phyloP scores from a whole-genome alignment of 108 stramenopile genomes.

The Skeletonema menzelii region DNA sequence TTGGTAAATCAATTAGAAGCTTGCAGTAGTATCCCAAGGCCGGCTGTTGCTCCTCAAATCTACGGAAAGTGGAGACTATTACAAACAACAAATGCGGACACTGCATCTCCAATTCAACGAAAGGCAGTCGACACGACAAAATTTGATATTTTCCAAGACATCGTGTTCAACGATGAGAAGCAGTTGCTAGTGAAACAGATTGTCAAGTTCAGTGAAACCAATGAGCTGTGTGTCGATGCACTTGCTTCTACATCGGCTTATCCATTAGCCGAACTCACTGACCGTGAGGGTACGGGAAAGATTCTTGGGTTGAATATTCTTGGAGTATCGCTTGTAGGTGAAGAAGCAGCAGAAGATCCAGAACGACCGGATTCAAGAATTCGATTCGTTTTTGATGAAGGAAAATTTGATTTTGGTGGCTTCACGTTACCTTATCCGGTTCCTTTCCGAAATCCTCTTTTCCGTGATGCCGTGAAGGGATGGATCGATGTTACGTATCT shows the following conservation, averaged over 20 bases:
- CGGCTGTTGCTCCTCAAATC: constrained; percentile 69
- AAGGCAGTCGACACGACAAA: constrained; percentile 80
- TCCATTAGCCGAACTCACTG: constrained; percentile 76
- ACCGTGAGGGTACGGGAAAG: constrained; percentile 67
- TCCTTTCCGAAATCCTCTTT: constrained; percentile 77
- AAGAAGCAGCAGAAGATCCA: constrained; percentile 72
- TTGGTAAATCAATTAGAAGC: constrained; percentile 62
- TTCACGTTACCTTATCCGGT: constrained; percentile 79
- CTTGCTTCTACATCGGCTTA: constrained; percentile 80
- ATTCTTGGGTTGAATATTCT: constrained; percentile 79
- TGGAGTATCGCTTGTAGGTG: constrained; percentile 74
- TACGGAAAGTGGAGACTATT: constrained; percentile 81
- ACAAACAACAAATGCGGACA: constrained; percentile 82
- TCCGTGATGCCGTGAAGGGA: constrained; percentile 85
- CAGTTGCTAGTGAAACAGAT: constrained; percentile 76
- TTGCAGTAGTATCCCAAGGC: constrained; percentile 45
- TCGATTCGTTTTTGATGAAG: constrained; percentile 87
- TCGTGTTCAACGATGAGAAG: constrained; percentile 50
- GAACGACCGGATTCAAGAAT: constrained; percentile 73
- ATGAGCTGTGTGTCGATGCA: constrained; percentile 73
- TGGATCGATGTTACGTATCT: constrained; percentile 91
- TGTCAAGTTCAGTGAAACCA: constrained; percentile 70
- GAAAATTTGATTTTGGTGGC: constrained; percentile 62
- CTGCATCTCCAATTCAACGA: constrained; percentile 81
- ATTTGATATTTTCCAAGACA: constrained; percentile 87